A percentile compares a stretch with the other conserved stretches of the same genome.
Evolutionary conservation across 2,329 filamentous ascomycete genomes (phyloP).

Genomic region (Aureobasidium musti): DNA sequence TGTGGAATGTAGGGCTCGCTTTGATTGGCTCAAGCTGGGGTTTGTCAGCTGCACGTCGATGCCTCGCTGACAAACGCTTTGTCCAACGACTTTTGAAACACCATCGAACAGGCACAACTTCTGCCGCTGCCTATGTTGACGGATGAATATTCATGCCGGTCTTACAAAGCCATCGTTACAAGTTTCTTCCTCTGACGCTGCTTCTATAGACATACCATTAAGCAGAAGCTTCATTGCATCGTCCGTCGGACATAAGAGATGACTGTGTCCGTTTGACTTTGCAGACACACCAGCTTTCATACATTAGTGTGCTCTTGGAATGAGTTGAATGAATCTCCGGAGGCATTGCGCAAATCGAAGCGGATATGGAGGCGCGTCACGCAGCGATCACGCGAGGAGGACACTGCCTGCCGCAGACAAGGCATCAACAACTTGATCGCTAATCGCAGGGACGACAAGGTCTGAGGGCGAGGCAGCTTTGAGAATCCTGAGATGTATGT

Average conservation of each 20-base stretch:
- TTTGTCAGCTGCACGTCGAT: slow-evolving; percentile 20
- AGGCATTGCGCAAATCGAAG: too few relatives aligned
- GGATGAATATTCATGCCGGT: slow-evolving; percentile 18
- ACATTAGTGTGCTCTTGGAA: neutral
- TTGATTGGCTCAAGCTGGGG: slow-evolving; percentile 15
- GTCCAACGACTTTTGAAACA: neutral
- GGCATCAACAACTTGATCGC: too few relatives aligned
- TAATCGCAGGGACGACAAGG: too few relatives aligned
- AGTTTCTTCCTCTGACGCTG: neutral
- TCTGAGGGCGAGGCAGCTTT: too few relatives aligned
- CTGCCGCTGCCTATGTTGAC: neutral
- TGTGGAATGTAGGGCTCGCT: slow-evolving; percentile 1
- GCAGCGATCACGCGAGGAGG: too few relatives aligned
- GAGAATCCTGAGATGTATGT: too few relatives aligned
- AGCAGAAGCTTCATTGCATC: neutral
- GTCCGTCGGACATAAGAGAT: neutral
- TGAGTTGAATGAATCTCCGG: too few relatives aligned
- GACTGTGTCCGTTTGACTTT: neutral
- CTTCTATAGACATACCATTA: neutral
- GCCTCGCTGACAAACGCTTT: slow-evolving; percentile 23
- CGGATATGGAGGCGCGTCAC: too few relatives aligned
- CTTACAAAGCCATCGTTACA: slow-evolving; percentile 8
- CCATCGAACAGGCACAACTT: neutral
- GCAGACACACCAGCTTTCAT: neutral
- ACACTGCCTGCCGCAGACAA: too few relatives aligned